Base-by-base conservation (phyloP, 495 filamentous ascomycete genomes). In the Podospora tetraspora region DNA sequence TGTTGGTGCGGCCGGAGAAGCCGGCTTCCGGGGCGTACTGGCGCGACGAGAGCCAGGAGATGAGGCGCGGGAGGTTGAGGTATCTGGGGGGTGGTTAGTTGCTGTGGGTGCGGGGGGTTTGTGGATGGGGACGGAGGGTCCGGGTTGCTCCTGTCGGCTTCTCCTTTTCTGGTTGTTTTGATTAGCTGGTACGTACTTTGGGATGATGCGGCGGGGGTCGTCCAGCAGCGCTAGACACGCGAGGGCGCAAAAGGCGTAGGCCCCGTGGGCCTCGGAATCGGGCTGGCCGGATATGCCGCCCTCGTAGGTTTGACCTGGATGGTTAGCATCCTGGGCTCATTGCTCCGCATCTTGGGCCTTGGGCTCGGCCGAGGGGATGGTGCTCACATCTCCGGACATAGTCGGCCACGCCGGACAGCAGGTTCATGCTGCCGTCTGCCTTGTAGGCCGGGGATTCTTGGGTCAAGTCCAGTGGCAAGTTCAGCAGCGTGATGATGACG, bases 1-100 rank as follows among this genome's bases (percentile, higher is more conserved):
- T 99, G 80, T 98, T 97, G n/a, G 95, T 97, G 70, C 95, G 87
- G 67, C 95, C 95, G 19, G 91, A 87, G 72, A 94, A 91, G 13
- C 95, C 95, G 57, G 93, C 96, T 78, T 98, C 95, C 3, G 95
- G 96, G 10, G 86, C 88, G 80, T 94, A 91, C 76, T 99, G 95
- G 66, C 94, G 88, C 43, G 91, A 86, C 43, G 92, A 93, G 23
- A 98, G 84, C 93, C 95, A 98, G 58, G 89, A 87, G 23, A 96
- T 83, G 21, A 98, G 84, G 30, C 86, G 79, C 57, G 88, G 87
- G 59, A 97, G 74, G 77, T 97, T 87, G 71, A 99, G 87, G 76
- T 89, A 90, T 73, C 90, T 92, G 68, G 52, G n/a, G 52, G 13
- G 19, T 19, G 13, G 37, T 52, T 8, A 62, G 29, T 7, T n/a